These are phyloP conservation scores for Pleurotus sapidus DNA, from an alignment of 768 basidiomycete species.

Conservation along the genomic window DNA sequence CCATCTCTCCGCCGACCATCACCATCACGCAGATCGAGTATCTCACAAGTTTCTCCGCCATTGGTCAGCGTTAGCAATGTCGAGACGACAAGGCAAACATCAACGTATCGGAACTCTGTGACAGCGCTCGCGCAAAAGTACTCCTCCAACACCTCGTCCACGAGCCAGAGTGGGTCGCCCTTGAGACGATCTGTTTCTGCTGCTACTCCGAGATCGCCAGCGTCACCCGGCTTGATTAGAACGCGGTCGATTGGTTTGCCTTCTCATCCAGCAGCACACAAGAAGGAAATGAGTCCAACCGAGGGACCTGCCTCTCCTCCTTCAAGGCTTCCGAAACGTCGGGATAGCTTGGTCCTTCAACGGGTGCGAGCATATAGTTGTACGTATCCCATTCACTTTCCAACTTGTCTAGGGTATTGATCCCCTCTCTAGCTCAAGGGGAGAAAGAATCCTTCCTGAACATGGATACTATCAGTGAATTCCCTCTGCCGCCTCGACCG, in stretches of 20 bases:
- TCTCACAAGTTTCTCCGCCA: not conserved
- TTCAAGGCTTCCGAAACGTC: slow-evolving; percentile 15
- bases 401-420: slow-evolving; percentile 6
- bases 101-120: not conserved
- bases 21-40: not conserved
- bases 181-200: slow-evolving; percentile 4
- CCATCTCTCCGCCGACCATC: not conserved
- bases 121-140: not conserved
- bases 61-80: not conserved
- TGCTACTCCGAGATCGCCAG: not conserved
- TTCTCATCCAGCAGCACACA: not conserved
- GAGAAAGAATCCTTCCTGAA: slow-evolving; percentile 11
- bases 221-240: not conserved
- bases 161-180: not conserved
- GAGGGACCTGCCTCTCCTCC: slow-evolving; percentile 2
- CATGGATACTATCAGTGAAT: slow-evolving; percentile 30
- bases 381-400: slow-evolving; percentile 6
- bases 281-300: not conserved
- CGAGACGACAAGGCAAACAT: not conserved
- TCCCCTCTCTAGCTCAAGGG: slow-evolving; percentile 3
- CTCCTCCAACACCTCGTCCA: not conserved
- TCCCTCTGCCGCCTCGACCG: slow-evolving; percentile 36
- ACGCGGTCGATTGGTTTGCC: slow-evolving; percentile 7
- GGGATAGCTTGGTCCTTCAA: slow-evolving; percentile 36
- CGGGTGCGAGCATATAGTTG: slow-evolving; percentile 28